These are phyloP conservation scores for Infundibulicybe gibba DNA, from an alignment of 768 basidiomycete genomes.

Conservation along the genomic window DNA sequence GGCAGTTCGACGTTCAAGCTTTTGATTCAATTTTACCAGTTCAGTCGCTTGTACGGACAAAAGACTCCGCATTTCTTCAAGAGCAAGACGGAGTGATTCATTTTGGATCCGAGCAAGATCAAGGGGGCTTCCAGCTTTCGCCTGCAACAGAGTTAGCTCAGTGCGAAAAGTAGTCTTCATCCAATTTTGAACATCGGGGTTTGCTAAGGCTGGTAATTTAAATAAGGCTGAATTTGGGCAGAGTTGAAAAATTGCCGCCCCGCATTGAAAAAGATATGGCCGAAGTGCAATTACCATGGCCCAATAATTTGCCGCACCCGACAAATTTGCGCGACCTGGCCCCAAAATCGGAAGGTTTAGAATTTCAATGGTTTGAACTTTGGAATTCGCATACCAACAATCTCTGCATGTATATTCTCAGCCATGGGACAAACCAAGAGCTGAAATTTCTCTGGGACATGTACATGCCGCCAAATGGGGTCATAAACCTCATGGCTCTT, in stretches of 20 bases:
- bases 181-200: conserved; percentile 21
- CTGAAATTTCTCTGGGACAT: conserved; percentile 10
- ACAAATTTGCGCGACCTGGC: conserved; percentile 7
- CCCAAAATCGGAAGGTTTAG: neutral
- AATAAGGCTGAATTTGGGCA: conserved; percentile 15
- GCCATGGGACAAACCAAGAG: conserved; percentile 9
- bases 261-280: conserved; percentile 14
- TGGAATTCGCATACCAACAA: neutral
- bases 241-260: conserved; percentile 8
- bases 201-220: conserved; percentile 17
- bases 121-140: conserved; percentile 11
- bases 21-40: neutral
- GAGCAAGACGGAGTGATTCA: conserved; percentile 8
- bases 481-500: conserved; percentile 9
- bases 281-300: conserved; percentile 14
- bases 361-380: neutral
- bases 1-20: conserved; percentile 9
- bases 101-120: conserved; percentile 18
- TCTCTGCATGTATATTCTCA: conserved; percentile 4
- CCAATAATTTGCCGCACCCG: conserved; percentile 18
- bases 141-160: conserved; percentile 15
- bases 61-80: conserved; percentile 12
- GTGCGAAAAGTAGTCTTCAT: conserved; percentile 16
- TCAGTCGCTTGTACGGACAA: neutral
- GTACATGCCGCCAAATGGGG: conserved; percentile 9